phyloP scores from a whole-genome alignment of 208 protist species.

The Trichomonas tenax region DNA sequence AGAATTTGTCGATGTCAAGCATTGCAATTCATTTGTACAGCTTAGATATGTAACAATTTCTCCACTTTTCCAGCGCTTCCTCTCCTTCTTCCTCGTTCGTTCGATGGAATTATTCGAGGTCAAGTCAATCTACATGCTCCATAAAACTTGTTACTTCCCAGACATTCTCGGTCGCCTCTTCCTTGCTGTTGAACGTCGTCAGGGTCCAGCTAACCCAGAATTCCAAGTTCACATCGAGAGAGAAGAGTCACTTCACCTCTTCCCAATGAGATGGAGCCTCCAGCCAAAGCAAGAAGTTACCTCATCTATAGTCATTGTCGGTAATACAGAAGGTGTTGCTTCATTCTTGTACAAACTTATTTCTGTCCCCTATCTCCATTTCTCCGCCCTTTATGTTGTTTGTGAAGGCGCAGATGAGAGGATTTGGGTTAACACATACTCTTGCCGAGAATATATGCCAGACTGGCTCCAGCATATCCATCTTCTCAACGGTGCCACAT shows the following conservation, averaged over 20 bases:
- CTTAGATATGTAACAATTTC: background rate
- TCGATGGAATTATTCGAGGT: background rate
- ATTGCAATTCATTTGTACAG: background rate
- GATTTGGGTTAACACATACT: background rate
- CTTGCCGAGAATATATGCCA: background rate
- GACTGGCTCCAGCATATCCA: slow-evolving; percentile 4
- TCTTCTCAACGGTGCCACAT: background rate
- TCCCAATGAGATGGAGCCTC: background rate
- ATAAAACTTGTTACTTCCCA: background rate
- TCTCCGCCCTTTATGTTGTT: background rate
- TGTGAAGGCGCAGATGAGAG: background rate
- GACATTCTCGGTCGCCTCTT: background rate
- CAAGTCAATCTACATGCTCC: background rate
- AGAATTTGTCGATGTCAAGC: background rate
- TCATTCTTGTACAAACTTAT: background rate
- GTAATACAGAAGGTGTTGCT: background rate
- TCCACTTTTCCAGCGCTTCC: background rate
- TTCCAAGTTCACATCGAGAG: background rate
- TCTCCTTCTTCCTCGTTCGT: background rate
- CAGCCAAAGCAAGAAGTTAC: background rate
- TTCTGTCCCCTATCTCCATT: slow-evolving; percentile 1
- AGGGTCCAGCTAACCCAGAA: background rate
- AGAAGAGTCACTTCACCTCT: background rate
- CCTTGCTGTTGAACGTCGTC: background rate
- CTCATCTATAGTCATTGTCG: background rate